These are phyloP conservation scores for Gaertneriomyces sp. DNA, from an alignment of 192 early-diverging fungal species.

Conservation along the genomic window DNA sequence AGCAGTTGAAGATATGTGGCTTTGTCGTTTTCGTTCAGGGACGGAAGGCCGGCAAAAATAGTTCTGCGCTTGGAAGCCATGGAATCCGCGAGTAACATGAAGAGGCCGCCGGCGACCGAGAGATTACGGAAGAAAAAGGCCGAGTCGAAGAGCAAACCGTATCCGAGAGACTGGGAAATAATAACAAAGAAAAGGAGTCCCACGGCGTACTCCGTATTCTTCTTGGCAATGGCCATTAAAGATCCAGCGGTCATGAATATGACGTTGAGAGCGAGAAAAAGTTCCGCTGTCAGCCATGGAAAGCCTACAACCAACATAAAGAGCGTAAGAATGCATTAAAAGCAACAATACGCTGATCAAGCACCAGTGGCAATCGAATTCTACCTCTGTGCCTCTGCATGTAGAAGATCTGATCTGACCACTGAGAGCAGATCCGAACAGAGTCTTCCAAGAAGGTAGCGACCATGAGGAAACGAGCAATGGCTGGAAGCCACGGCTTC, in stretches of 20 bases:
- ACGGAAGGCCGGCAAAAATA: conserved; percentile 86
- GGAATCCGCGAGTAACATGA: conserved; percentile 89
- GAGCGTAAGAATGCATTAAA: background rate
- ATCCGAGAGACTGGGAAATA: conserved; percentile 84
- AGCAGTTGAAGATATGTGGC: conserved; percentile 89
- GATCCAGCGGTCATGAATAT: conserved; percentile 80
- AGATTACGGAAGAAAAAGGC: conserved; percentile 88
- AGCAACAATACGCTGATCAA: background rate
- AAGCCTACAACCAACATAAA: conserved; percentile 44
- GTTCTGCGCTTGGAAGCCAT: conserved; percentile 57
- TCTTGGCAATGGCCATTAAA: conserved; percentile 74
- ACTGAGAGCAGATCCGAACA: conserved; percentile 81
- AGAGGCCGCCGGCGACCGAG: conserved; percentile 88
- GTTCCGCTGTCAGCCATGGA: conserved; percentile 74
- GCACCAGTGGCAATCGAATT: background rate
- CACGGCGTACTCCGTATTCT: conserved; percentile 79
- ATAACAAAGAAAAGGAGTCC: conserved; percentile 78
- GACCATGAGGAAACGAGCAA: conserved; percentile 91
- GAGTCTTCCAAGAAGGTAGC: conserved; percentile 96
- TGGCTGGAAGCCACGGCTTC: conserved; percentile 86
- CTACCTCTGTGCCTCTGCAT: conserved; percentile 70
- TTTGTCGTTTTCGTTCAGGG: conserved; percentile 77
- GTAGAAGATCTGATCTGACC: conserved; percentile 83
- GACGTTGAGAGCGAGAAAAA: conserved; percentile 83
- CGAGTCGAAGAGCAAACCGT: conserved; percentile 88